phyloP scores from a whole-genome alignment of 371 early-diverging fungal species.

The Actinomucor elegans region DNA sequence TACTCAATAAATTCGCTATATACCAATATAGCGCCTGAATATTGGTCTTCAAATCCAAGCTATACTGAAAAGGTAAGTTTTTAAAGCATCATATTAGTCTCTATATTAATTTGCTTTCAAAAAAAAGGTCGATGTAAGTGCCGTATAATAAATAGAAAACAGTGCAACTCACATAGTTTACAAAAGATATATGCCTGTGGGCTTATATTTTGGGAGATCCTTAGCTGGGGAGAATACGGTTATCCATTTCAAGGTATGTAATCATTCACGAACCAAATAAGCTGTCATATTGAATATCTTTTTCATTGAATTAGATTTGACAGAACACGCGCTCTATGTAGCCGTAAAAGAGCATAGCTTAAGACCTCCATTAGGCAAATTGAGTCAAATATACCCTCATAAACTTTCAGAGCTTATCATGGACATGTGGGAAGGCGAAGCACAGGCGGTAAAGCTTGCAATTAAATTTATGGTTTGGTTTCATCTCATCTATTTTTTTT shows the following conservation, averaged over 20 bases:
- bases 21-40: constrained; percentile 63
- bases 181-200: constrained; percentile 70
- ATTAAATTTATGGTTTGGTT: background rate
- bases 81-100: no score
- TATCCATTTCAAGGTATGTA: constrained; percentile 72
- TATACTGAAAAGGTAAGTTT: constrained; percentile 80
- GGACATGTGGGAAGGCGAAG: constrained; percentile 74
- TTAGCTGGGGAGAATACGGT: constrained; percentile 72
- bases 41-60: constrained; percentile 69
- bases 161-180: no score
- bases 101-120: no score
- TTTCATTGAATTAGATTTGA: constrained; percentile 28
- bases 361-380: constrained; percentile 61
- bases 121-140: constrained; percentile 43
- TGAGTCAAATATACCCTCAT: constrained; percentile 56
- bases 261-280: no score
- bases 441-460: constrained; percentile 38
- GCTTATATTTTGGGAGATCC: constrained; percentile 79
- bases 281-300: no score
- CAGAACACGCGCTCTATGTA: constrained; percentile 40
- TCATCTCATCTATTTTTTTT: background rate
- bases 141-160: no score
- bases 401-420: constrained; percentile 62
- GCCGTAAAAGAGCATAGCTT: constrained; percentile 60
- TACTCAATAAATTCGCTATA: background rate